These are phyloP conservation scores for Coemansia furcata DNA, from an alignment of 192 early-diverging fungal genomes.

Conservation along the genomic window DNA sequence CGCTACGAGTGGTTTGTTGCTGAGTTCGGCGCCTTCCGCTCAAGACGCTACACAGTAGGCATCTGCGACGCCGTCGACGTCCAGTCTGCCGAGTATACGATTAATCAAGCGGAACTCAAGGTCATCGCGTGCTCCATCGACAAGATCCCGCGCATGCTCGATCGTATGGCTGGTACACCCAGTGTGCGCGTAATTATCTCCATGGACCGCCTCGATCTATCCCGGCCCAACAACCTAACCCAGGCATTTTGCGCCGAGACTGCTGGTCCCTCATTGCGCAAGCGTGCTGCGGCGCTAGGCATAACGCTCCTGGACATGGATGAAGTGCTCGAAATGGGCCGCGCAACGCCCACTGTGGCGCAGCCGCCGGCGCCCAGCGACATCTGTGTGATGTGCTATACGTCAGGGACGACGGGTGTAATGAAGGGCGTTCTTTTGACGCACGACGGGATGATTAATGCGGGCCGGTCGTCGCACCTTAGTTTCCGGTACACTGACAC, in stretches of 20 bases:
- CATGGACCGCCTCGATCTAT: slow-evolving; percentile 66
- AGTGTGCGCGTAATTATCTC: slow-evolving; percentile 68
- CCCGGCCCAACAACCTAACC: slow-evolving; percentile 2
- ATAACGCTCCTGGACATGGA: slow-evolving; percentile 56
- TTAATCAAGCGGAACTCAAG: slow-evolving; percentile 72
- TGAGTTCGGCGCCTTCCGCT: slow-evolving; percentile 60
- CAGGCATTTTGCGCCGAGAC: slow-evolving; percentile 17
- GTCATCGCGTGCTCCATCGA: slow-evolving; percentile 66
- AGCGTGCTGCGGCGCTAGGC: slow-evolving; percentile 60
- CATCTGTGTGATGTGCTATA: slow-evolving; percentile 65
- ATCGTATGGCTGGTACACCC: slow-evolving; percentile 57
- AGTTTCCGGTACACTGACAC: not conserved
- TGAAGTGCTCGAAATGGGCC: slow-evolving; percentile 60
- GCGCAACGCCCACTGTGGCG: slow-evolving; percentile 45
- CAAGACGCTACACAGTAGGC: slow-evolving; percentile 62
- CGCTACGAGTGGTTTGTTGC: slow-evolving; percentile 71
- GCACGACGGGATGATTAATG: slow-evolving; percentile 51
- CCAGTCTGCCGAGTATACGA: slow-evolving; percentile 67
- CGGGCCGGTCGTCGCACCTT: not conserved
- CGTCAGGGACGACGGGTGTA: slow-evolving; percentile 73
- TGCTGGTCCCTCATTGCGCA: slow-evolving; percentile 39
- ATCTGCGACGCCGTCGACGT: slow-evolving; percentile 77
- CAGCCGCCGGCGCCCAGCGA: slow-evolving; percentile 59
- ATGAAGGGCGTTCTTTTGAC: slow-evolving; percentile 65
- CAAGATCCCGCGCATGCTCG: slow-evolving; percentile 62